Evolutionary conservation across 768 basidiomycete species (phyloP), one percentile per base, ranked within the genome.

Genomic region (Amanita jacksonii): DNA sequence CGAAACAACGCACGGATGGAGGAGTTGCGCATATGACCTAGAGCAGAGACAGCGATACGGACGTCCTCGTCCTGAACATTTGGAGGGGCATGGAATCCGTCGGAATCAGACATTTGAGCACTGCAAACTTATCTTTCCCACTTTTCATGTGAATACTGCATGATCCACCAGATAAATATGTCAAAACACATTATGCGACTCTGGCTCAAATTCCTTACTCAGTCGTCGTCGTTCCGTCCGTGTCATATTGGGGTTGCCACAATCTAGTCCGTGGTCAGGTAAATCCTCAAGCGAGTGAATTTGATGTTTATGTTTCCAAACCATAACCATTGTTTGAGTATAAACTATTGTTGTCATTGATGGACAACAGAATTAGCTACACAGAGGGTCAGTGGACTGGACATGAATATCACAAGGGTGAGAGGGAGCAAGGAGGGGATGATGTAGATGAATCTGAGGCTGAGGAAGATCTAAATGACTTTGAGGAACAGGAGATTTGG

Each of bases 21-120:
- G 46, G 72, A 67, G 41, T 72, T 80, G 43, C 81, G 70, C 87
- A 89, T 88, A 54, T 85, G 81, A 20, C 73, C 85, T 12, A 90
- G 69, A 0, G 85, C 87, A 28, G 72, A 63, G 9, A 85, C 78
- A 16, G 87, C 88, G 56, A 88, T 89, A 41, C 78, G 73, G 0
- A 87, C 84, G 53, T 76, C 79, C 60, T 86, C 85, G 51, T 86
- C 85, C 45, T 83, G 73, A 54, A 68, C 66, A 38, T 69, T 32
- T 42, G 65, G 57, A 25, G 30, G 15, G 22, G 18, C 18, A 19
- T 16, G 9, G 19, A 30, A 7, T 30, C 30, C 32, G 40, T 10
- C 28, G 30, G 23, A 22, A 3, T 15, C 2, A n/a, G 22, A 23
- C 10, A 13, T 23, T 5, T 2, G 22, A 10, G 16, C 8, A 4